Evolutionary conservation across 179 eudicot genomes (phyloP).

Genomic region (Heliamphora pulchella): DNA sequence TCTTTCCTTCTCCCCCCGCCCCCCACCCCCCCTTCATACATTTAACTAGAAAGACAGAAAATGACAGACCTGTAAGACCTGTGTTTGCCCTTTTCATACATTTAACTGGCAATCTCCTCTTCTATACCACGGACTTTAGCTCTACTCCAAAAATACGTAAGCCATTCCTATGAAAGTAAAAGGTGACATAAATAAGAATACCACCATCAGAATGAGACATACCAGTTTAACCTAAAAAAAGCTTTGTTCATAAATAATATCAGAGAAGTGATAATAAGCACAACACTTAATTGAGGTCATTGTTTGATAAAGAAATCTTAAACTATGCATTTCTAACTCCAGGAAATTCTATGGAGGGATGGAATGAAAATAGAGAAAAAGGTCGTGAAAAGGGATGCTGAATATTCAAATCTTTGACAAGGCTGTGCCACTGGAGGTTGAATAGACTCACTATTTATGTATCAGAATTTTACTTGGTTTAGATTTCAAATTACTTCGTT

Average conservation of each 20-base stretch:
- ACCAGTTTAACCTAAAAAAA: not conserved
- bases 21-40: no score
- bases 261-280: not conserved
- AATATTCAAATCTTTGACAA: not conserved
- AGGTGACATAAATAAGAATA: not conserved
- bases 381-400: not conserved
- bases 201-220: not conserved
- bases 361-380: not conserved
- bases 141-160: slow-evolving; percentile 81
- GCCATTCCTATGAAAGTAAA: slow-evolving; percentile 58
- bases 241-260: not conserved
- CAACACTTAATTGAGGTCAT: not conserved
- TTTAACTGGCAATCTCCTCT: slow-evolving; percentile 40
- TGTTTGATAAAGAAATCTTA: not conserved
- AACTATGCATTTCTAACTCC: not conserved
- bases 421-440: not conserved
- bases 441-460: not conserved
- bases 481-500: not conserved
- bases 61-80: no score
- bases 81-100: no score
- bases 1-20: no score
- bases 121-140: slow-evolving; percentile 58
- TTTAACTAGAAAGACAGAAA: no score
- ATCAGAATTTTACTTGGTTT: not conserved
- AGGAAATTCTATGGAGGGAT: not conserved